Conservation (phyloP, 805 yeast genomes). For the Barnettozyma pratensis region DNA sequence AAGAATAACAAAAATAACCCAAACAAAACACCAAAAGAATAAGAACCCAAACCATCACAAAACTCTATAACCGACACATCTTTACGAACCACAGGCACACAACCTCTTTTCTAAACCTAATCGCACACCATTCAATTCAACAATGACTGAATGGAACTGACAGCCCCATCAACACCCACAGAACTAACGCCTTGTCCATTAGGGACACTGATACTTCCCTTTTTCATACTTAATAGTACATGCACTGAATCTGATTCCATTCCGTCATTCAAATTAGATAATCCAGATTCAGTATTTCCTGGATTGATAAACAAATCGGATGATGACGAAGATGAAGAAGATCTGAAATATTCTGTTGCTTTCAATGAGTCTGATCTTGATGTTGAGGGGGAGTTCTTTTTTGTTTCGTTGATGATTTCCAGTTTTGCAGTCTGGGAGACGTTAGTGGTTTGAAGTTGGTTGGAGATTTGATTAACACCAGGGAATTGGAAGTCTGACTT, state of each 20-base stretch:
- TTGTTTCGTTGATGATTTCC: background rate
- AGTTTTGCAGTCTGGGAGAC: background rate
- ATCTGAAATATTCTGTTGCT: no score
- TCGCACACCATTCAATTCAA: slow-evolving; percentile 12
- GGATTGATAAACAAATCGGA: slow-evolving; percentile 6
- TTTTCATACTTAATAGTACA: slow-evolving; percentile 20
- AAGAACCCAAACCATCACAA: background rate
- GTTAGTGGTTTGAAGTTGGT: background rate
- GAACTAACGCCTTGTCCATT: background rate
- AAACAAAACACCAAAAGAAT: background rate
- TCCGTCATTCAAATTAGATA: background rate
- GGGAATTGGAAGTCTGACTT: slow-evolving; percentile 21
- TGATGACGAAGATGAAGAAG: background rate
- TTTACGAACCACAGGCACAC: background rate
- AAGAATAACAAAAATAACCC: background rate
- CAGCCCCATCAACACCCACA: slow-evolving; percentile 1
- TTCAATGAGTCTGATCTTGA: background rate
- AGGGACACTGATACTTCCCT: slow-evolving; percentile 3
- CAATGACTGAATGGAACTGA: slow-evolving; percentile 21
- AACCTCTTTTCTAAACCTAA: no score
- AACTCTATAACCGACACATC: background rate
- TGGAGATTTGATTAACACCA: background rate
- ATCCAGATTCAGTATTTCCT: slow-evolving; percentile 2
- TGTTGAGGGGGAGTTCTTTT: background rate
- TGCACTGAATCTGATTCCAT: slow-evolving; percentile 13